These are phyloP conservation scores for Penicillium sp. DNA, from an alignment of 2,329 filamentous ascomycete genomes.

Conservation along the genomic window DNA sequence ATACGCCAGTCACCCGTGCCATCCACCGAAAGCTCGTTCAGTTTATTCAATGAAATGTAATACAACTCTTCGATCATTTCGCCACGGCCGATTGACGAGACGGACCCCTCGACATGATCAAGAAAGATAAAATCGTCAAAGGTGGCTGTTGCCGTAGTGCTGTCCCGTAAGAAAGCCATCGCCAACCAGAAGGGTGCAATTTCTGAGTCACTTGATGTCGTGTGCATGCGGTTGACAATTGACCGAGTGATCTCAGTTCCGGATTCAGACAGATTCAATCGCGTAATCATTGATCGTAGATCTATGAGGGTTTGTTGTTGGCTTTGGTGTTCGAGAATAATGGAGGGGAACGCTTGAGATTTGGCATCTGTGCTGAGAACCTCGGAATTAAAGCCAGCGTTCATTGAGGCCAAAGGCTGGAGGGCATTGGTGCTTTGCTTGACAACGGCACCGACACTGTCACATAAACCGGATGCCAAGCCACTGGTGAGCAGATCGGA, in stretches of 20 bases:
- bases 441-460: conserved; percentile 63
- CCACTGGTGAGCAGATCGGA: conserved; percentile 33
- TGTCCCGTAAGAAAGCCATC: conserved; percentile 65
- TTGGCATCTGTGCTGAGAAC: conserved; percentile 23
- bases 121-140: conserved; percentile 68
- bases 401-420: conserved; percentile 28
- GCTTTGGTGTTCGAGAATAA: conserved; percentile 64
- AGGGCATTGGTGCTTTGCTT: conserved; percentile 30
- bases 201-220: conserved; percentile 58
- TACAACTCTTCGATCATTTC: conserved; percentile 48
- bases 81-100: conserved; percentile 26
- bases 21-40: conserved; percentile 40
- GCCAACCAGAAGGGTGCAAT: conserved; percentile 78
- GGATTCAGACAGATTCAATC: conserved; percentile 50
- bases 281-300: conserved; percentile 60
- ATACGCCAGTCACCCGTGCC: conserved; percentile 64
- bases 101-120: conserved; percentile 34
- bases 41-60: conserved; percentile 41
- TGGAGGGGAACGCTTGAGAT: conserved; percentile 53
- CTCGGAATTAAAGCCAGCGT: conserved; percentile 27
- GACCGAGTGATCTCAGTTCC: conserved; percentile 57
- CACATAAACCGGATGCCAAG: conserved; percentile 61
- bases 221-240: conserved; percentile 63
- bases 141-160: conserved; percentile 50
- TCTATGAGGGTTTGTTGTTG: conserved; percentile 64